Evolutionary conservation across 192 early-diverging fungal genomes (phyloP).

Genomic region (Geosiphon pyriformis): DNA sequence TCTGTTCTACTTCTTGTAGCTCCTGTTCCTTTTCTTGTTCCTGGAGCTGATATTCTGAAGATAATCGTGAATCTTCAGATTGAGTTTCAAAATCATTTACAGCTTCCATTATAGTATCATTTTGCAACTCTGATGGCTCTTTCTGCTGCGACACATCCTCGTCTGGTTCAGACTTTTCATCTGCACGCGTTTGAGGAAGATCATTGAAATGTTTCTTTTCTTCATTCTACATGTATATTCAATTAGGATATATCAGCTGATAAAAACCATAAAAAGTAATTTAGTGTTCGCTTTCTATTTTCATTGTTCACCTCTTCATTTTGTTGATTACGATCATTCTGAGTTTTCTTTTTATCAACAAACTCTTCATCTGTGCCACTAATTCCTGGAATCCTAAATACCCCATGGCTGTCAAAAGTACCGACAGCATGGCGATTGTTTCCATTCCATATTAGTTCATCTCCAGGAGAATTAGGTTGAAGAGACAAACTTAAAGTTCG

Average conservation of each 20-base stretch:
- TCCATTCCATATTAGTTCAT: conserved; percentile 46
- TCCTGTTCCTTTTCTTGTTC: not conserved
- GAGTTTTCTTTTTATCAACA: conserved; percentile 20
- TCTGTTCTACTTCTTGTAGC: not conserved
- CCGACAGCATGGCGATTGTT: conserved; percentile 54
- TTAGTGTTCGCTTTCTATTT: not conserved
- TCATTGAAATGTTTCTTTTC: conserved; percentile 12
- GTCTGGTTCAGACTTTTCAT: not conserved
- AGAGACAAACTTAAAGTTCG: conserved; percentile 15
- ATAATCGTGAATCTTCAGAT: conserved; percentile 3
- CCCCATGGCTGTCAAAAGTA: conserved; percentile 62
- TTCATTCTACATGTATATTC: conserved; percentile 16
- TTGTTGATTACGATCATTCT: not conserved
- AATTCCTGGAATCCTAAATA: conserved; percentile 53
- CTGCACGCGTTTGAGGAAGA: not conserved
- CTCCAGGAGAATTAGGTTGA: conserved; percentile 25
- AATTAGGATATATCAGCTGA: no score
- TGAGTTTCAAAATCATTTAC: not conserved
- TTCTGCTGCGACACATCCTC: not conserved
- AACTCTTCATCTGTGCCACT: conserved; percentile 37
- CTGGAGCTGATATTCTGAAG: not conserved
- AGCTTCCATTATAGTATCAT: not conserved
- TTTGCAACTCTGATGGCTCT: not conserved
- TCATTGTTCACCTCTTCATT: not conserved
- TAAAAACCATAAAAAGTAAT: no score